These are phyloP conservation scores for Cardiospermum halicacabum DNA, from an alignment of 345 rosid genomes.

Conservation along the genomic window DNA sequence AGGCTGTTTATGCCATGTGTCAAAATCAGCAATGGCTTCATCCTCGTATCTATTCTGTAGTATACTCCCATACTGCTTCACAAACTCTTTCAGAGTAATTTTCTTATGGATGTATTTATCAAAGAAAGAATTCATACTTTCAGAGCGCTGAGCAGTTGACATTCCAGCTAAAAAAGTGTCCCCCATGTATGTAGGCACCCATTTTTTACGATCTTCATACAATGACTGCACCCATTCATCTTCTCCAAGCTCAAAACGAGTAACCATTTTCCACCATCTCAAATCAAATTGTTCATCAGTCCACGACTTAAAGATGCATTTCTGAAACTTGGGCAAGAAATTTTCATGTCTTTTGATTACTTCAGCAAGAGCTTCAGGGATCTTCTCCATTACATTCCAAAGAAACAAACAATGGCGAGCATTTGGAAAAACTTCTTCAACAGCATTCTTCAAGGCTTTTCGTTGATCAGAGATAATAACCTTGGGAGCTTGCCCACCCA, in stretches of 20 bases:
- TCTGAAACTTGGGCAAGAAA: slow-evolving; percentile 37
- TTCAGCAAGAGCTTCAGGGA: slow-evolving; percentile 36
- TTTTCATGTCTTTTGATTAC: slow-evolving; percentile 34
- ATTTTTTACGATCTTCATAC: slow-evolving; percentile 43
- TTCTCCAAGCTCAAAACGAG: slow-evolving; percentile 43
- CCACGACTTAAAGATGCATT: slow-evolving; percentile 55
- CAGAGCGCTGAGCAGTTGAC: slow-evolving; percentile 43
- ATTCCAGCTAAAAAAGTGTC: slow-evolving; percentile 47
- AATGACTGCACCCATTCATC: slow-evolving; percentile 41
- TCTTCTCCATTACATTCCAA: slow-evolving; percentile 47
- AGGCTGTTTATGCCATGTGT: slow-evolving; percentile 54
- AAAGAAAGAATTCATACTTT: slow-evolving; percentile 47
- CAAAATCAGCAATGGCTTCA: slow-evolving; percentile 57
- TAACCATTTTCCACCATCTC: slow-evolving; percentile 61
- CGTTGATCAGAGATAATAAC: slow-evolving; percentile 48
- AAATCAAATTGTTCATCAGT: slow-evolving; percentile 43
- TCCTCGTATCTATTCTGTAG: slow-evolving; percentile 47
- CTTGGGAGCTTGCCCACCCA: slow-evolving; percentile 48
- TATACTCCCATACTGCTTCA: slow-evolving; percentile 45
- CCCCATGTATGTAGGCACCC: slow-evolving; percentile 47
- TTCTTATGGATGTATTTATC: slow-evolving; percentile 58
- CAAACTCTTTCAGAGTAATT: slow-evolving; percentile 45
- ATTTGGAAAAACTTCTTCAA: slow-evolving; percentile 44
- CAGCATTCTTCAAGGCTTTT: slow-evolving; percentile 32
- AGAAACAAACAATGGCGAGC: slow-evolving; percentile 44